Conservation (phyloP, 495 filamentous ascomycete genomes). For the Amorphotheca resinae region DNA sequence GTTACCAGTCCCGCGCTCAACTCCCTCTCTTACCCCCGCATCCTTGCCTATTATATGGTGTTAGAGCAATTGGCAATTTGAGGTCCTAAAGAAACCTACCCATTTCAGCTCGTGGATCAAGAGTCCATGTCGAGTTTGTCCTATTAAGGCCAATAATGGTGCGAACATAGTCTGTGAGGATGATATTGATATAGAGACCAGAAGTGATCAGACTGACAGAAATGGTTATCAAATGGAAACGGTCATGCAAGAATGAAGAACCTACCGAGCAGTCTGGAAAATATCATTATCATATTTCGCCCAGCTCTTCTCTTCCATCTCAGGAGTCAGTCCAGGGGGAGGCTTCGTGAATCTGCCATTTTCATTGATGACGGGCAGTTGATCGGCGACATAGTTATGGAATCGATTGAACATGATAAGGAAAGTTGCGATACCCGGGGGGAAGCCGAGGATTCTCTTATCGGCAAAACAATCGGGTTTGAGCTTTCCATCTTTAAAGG, state of each 20-base stretch:
- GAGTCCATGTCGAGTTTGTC: constrained; percentile 64
- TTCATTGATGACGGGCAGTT: constrained; percentile 54
- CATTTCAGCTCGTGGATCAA: constrained; percentile 57
- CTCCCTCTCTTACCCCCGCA: constrained; percentile 31
- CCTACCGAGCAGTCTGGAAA: constrained; percentile 61
- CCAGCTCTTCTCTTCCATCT: constrained; percentile 2
- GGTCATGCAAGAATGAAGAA: background rate
- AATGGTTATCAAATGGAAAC: background rate
- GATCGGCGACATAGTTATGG: constrained; percentile 66
- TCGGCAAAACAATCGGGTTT: constrained; percentile 72
- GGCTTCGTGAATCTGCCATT: constrained; percentile 48
- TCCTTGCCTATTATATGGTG: background rate
- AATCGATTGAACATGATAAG: constrained; percentile 66
- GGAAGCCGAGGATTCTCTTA: constrained; percentile 61
- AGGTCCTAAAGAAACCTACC: constrained; percentile 6
- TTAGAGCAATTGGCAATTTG: background rate
- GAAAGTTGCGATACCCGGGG: constrained; percentile 63
- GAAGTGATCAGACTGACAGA: background rate
- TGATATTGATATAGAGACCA: constrained; percentile 37
- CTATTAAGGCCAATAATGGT: constrained; percentile 60
- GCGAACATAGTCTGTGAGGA: constrained; percentile 68
- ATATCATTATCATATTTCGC: constrained; percentile 30
- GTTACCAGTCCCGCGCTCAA: constrained; percentile 56
- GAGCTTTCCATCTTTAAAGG: constrained; percentile 67
- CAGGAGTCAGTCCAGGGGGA: background rate